phyloP scores from a whole-genome alignment of 208 protist genomes.

The Herpetomonas samuelpessoai region DNA sequence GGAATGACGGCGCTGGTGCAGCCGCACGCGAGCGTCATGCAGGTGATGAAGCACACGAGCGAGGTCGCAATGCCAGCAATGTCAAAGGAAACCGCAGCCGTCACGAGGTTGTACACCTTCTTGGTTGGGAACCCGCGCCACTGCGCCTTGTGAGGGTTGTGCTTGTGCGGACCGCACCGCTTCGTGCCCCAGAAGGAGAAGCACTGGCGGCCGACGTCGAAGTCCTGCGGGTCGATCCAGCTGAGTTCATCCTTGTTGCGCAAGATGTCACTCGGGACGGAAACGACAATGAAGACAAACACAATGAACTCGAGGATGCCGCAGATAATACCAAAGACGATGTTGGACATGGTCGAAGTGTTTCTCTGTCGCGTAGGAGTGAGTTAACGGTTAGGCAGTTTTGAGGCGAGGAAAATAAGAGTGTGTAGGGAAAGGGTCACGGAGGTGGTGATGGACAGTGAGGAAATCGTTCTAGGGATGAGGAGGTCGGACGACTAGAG shows the following conservation, averaged over 20 bases:
- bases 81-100: constrained; percentile 14
- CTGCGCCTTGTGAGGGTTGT: not conserved
- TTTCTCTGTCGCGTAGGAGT: too few relatives aligned
- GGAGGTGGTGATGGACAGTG: too few relatives aligned
- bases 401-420: too few relatives aligned
- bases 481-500: too few relatives aligned
- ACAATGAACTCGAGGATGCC: constrained; percentile 13
- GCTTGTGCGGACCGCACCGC: constrained; percentile 15
- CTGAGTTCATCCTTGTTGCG: not conserved
- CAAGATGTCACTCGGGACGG: constrained; percentile 8
- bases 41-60: constrained; percentile 11
- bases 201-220: not conserved
- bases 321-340: constrained; percentile 13
- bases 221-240: not conserved
- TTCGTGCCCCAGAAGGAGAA: constrained; percentile 15
- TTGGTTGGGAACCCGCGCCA: constrained; percentile 11
- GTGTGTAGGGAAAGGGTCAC: too few relatives aligned
- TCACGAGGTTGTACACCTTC: constrained; percentile 6
- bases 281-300: constrained; percentile 3
- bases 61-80: constrained; percentile 7
- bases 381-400: too few relatives aligned
- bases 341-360: constrained; percentile 6
- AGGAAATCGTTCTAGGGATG: too few relatives aligned
- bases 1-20: constrained; percentile 8
- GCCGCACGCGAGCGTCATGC: constrained; percentile 7